Evolutionary conservation across 306 rosid genomes (phyloP).

Genomic region (Sicyos baderoa): DNA sequence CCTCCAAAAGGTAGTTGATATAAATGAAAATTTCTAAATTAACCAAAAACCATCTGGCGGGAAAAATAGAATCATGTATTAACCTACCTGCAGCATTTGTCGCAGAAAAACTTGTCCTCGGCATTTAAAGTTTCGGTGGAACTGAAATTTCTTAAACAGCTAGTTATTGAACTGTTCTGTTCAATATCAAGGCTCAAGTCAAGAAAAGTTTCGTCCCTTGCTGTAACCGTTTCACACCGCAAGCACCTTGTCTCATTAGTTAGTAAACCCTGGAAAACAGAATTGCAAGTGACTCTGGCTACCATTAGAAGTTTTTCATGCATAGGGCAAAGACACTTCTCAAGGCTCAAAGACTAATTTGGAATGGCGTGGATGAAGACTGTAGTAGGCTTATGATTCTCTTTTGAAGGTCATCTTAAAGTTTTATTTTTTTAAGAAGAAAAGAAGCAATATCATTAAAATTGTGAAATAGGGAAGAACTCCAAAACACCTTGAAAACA

Average conservation of each 20-base stretch:
- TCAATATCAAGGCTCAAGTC: slow-evolving; percentile 99
- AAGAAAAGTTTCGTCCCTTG: slow-evolving; percentile 90
- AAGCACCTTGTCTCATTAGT: slow-evolving; percentile 98
- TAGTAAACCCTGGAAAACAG: slow-evolving; percentile 73
- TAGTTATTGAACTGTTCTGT: slow-evolving; percentile 96
- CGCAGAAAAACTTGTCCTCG: slow-evolving; percentile 96
- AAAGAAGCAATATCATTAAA: too few relatives aligned
- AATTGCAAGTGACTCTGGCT: slow-evolving; percentile 14
- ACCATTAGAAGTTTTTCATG: not conserved
- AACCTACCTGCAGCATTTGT: slow-evolving; percentile 96
- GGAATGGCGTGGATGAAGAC: not conserved
- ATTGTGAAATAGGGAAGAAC: too few relatives aligned
- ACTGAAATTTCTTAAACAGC: slow-evolving; percentile 98
- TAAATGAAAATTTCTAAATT: not conserved
- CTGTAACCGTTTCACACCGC: slow-evolving; percentile 97
- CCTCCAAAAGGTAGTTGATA: not conserved
- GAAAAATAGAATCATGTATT: slow-evolving; percentile 6
- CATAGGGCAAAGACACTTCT: not conserved
- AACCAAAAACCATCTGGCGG: not conserved
- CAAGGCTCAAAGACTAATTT: not conserved
- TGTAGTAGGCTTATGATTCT: not conserved
- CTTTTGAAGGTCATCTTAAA: not conserved
- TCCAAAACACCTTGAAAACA: too few relatives aligned
- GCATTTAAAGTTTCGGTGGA: slow-evolving; percentile 97
- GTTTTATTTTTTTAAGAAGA: too few relatives aligned